Evolutionary conservation across 805 yeast species (phyloP), one percentile per base, ranked within the genome.

Genomic region (Metschnikowia bowlesiae): DNA sequence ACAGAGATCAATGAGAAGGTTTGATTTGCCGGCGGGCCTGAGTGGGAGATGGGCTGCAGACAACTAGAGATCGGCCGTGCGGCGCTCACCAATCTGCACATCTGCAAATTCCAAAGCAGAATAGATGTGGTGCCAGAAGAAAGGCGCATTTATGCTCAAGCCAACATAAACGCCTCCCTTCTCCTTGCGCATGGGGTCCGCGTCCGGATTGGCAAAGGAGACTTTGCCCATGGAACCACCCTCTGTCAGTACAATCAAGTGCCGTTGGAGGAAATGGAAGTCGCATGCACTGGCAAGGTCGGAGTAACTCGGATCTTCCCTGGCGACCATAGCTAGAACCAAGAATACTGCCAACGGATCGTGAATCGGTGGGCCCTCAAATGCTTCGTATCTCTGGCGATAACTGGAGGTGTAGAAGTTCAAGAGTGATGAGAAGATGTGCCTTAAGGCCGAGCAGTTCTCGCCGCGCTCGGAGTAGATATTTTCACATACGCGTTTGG

Each of bases 161-260:
- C 51, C 60, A 34, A 58, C 50, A 39, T 16, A 51, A 1, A 51
- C 51, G 4, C 61, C 60, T 6, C 52, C 59, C 18, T 49, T 46
- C 16, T 57, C 61, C 26, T 45, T 51, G 2, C 44, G 39, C 31
- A 55, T 37, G n/a, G 60, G 60, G 39, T 59, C 57, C 40, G 47
- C 31, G 16, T 55, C 44, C 4, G 47, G 54, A 26, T 49, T 49
- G 2, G 35, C 45, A 10, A 52, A 50, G 11, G 55, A 38, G 5
- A 64, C 65, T 49, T 69, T 67, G 13, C 77, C 77, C 39, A 55
- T 58, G 8, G 54, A 53, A 28, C 61, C 69, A 0, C 76, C 75
- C 6, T 58, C 62, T 2, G 46, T 47, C 8, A 61, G 52, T 8
- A 72, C 70, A 1, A 49, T 39, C 26, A 73, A 46, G 29, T 54